Conservation (phyloP, 192 early-diverging fungal genomes). For the Rhizophagus sp. region DNA sequence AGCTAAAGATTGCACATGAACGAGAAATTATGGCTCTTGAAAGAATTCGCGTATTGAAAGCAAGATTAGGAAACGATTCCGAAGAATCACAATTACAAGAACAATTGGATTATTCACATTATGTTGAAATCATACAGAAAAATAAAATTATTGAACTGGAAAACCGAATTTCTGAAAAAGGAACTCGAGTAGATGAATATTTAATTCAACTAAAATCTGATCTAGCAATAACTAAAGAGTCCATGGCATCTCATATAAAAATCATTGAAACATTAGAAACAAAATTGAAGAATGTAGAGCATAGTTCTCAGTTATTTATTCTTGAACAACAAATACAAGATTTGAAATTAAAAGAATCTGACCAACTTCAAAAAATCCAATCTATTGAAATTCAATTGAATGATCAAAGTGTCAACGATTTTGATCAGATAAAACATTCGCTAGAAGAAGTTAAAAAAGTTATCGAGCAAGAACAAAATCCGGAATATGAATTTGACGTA, state of each 20-base stretch:
- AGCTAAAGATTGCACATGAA: not conserved
- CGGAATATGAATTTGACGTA: not conserved
- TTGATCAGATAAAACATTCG: not conserved
- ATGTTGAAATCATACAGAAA: conserved; percentile 8
- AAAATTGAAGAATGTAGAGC: conserved; percentile 1
- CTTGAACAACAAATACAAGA: not conserved
- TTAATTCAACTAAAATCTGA: not conserved
- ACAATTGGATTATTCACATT: not conserved
- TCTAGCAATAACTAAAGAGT: not conserved
- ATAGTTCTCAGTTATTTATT: not conserved
- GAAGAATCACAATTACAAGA: not conserved
- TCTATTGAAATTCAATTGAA: not conserved
- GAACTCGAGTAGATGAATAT: not conserved
- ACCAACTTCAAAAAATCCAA: not conserved
- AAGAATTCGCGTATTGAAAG: not conserved
- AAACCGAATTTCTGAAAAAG: not conserved
- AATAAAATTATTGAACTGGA: not conserved
- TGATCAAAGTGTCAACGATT: not conserved
- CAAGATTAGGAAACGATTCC: not conserved
- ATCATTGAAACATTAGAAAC: not conserved
- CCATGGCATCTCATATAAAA: not conserved
- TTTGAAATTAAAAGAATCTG: not conserved
- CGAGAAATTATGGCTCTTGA: not conserved
- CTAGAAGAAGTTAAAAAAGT: not conserved
- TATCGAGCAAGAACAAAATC: not conserved